Evolutionary conservation across 768 basidiomycete genomes (phyloP).

Genomic region (Serendipita sp.): DNA sequence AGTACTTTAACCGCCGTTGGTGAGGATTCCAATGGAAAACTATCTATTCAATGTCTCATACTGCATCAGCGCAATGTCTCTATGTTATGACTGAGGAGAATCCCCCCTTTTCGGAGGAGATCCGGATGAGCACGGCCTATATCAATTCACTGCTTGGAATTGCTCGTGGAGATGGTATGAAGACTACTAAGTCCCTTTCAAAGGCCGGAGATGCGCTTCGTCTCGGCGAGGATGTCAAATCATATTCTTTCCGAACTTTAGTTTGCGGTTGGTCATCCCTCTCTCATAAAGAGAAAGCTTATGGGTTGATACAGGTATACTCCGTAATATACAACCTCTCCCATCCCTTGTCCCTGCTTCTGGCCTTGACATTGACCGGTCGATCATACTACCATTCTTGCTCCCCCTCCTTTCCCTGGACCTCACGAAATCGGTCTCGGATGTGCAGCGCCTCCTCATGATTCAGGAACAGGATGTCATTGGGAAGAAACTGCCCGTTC

Average conservation of each 20-base stretch:
- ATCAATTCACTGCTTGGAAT: slow-evolving; percentile 51
- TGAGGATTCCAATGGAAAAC: slow-evolving; percentile 20
- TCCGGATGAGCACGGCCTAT: slow-evolving; percentile 46
- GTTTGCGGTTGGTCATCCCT: slow-evolving; percentile 41
- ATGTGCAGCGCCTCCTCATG: background rate
- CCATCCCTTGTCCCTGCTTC: slow-evolving; percentile 51
- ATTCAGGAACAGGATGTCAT: slow-evolving; percentile 33
- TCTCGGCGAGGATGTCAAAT: slow-evolving; percentile 29
- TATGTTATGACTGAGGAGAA: slow-evolving; percentile 93
- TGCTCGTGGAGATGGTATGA: slow-evolving; percentile 19
- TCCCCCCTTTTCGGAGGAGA: slow-evolving; percentile 46
- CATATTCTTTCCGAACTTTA: slow-evolving; percentile 43
- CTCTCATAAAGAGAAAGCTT: background rate
- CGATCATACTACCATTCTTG: slow-evolving; percentile 55
- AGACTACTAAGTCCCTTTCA: background rate
- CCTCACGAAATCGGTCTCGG: background rate
- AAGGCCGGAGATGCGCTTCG: background rate
- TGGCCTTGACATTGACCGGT: slow-evolving; percentile 51
- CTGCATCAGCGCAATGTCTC: slow-evolving; percentile 60
- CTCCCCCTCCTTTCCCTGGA: slow-evolving; percentile 40
- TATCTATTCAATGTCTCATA: background rate
- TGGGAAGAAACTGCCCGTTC: slow-evolving; percentile 37
- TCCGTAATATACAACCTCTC: slow-evolving; percentile 63
- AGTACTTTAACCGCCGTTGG: slow-evolving; percentile 69
- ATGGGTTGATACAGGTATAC: slow-evolving; percentile 35